phyloP scores from a whole-genome alignment of 179 eudicot species.

The Silene noctiflora region DNA sequence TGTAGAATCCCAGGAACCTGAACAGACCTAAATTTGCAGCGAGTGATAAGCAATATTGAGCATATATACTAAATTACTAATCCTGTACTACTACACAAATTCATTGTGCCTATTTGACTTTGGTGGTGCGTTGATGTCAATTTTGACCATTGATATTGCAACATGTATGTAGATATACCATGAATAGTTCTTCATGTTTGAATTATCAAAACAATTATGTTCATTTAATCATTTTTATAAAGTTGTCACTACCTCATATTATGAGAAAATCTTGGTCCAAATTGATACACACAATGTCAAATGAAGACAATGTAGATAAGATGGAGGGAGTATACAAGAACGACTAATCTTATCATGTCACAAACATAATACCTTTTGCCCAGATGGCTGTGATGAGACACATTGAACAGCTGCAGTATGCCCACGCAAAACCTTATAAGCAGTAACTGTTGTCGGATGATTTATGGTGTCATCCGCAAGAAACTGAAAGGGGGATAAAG shows the following conservation, averaged over 20 bases:
- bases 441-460: conserved; percentile 44
- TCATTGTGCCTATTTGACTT: not conserved
- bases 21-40: conserved; percentile 54
- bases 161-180: too few species aligned
- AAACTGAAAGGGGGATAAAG: conserved; percentile 21
- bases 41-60: conserved; percentile 18
- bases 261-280: not conserved
- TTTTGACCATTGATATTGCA: not conserved
- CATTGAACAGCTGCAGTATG: conserved; percentile 84
- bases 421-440: conserved; percentile 74
- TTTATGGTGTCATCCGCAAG: conserved; percentile 34
- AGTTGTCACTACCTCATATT: not conserved
- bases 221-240: not conserved
- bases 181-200: not conserved
- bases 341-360: not conserved
- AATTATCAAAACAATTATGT: not conserved
- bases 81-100: not conserved
- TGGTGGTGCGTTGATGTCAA: not conserved
- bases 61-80: not conserved
- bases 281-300: not conserved
- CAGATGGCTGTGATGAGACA: conserved; percentile 65
- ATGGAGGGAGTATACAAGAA: not conserved
- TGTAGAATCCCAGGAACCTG: conserved; percentile 93
- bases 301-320: not conserved
- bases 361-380: conserved; percentile 58